These are phyloP conservation scores for Suillus occidentalis DNA, from an alignment of 768 basidiomycete genomes.

Conservation along the genomic window DNA sequence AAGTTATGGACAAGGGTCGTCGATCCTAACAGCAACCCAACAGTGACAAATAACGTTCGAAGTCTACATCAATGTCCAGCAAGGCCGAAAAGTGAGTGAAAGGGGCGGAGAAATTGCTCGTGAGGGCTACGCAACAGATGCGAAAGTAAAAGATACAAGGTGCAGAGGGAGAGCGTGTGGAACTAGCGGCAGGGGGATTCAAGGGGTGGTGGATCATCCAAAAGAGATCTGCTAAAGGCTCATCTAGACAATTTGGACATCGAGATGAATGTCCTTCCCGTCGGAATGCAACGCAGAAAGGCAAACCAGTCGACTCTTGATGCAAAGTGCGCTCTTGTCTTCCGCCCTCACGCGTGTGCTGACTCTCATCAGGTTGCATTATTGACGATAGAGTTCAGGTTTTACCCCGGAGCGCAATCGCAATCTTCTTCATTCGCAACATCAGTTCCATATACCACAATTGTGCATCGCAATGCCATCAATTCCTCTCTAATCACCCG, in stretches of 20 bases:
- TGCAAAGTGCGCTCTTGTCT: conserved; percentile 56
- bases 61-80: too few relatives aligned
- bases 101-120: conserved; percentile 73
- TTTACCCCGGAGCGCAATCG: conserved; percentile 56
- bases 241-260: conserved; percentile 70
- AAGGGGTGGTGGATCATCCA: conserved; percentile 37
- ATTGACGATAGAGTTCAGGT: conserved; percentile 72
- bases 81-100: conserved; percentile 64
- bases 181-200: conserved; percentile 25
- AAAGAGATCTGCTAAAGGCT: conserved; percentile 65
- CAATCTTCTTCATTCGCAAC: conserved; percentile 36
- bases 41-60: too few relatives aligned
- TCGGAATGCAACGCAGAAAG: conserved; percentile 79
- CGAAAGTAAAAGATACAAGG: conserved; percentile 18
- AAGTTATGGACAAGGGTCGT: too few relatives aligned
- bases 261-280: conserved; percentile 72
- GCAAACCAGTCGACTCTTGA: conserved; percentile 85
- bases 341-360: conserved; percentile 11
- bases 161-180: conserved; percentile 25
- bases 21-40: too few relatives aligned
- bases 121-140: conserved; percentile 50
- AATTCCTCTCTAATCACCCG: conserved; percentile 47
- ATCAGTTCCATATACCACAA: conserved; percentile 45
- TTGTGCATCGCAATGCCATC: conserved; percentile 65
- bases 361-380: conserved; percentile 48